Evolutionary conservation across 495 filamentous ascomycete species (phyloP).

Genomic region (Hypoxylon subgilvum): DNA sequence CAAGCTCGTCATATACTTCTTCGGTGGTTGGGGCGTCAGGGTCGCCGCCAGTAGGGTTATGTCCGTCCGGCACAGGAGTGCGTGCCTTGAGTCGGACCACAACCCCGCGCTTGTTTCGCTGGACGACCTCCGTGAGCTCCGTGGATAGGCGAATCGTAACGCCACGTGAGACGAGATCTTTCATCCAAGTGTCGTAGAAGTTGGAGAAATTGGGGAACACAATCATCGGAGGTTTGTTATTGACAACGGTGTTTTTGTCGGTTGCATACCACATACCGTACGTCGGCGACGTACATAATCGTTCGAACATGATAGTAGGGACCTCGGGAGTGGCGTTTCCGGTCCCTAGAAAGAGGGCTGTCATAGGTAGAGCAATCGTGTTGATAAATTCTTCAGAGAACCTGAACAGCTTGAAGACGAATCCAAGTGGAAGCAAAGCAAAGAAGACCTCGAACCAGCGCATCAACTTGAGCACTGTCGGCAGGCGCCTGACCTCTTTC

Average conservation of each 20-base stretch:
- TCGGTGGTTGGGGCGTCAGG: constrained; percentile 41
- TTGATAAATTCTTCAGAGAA: constrained; percentile 78
- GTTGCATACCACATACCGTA: constrained; percentile 79
- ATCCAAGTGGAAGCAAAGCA: constrained; percentile 73
- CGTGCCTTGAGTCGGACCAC: constrained; percentile 49
- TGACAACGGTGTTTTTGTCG: constrained; percentile 63
- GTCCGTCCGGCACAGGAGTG: constrained; percentile 37
- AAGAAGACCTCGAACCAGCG: constrained; percentile 73
- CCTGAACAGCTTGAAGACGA: constrained; percentile 70
- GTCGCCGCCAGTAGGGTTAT: constrained; percentile 47
- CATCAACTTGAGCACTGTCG: constrained; percentile 67
- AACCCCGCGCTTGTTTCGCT: constrained; percentile 64
- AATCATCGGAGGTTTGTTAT: constrained; percentile 78
- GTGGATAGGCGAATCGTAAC: constrained; percentile 70
- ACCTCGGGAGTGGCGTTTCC: constrained; percentile 83
- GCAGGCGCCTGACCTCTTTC: constrained; percentile 70
- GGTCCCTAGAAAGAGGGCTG: constrained; percentile 80
- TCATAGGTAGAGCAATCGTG: constrained; percentile 71
- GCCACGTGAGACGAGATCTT: constrained; percentile 64
- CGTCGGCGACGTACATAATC: constrained; percentile 74
- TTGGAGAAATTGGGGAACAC: constrained; percentile 76
- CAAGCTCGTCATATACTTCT: constrained; percentile 71
- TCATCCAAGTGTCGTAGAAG: constrained; percentile 74
- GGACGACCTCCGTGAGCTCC: constrained; percentile 62
- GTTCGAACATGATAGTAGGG: constrained; percentile 73